Evolutionary conservation across 2,329 filamentous ascomycete species (phyloP).

Genomic region (Cladophialophora exuberans): DNA sequence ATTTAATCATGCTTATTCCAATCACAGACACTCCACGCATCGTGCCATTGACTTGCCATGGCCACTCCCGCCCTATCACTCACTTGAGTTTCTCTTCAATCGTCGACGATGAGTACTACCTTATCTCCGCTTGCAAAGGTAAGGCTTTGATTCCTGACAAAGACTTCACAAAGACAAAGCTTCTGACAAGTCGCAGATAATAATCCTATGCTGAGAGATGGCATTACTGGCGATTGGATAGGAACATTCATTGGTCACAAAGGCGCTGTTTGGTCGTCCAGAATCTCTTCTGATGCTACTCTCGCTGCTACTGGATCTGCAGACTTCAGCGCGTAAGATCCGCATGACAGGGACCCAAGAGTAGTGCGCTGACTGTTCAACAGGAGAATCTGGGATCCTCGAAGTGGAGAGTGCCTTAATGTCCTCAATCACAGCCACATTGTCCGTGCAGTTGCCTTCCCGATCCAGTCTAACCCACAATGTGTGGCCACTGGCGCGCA

Average conservation of each 20-base stretch:
- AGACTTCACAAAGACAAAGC: no score
- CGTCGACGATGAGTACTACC: constrained; percentile 82
- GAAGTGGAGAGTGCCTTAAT: constrained; percentile 85
- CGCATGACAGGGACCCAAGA: not conserved
- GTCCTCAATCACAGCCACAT: constrained; percentile 93
- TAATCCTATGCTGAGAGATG: constrained; percentile 97
- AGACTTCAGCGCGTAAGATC: constrained; percentile 85
- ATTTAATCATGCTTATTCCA: not conserved
- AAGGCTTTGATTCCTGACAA: constrained; percentile 8
- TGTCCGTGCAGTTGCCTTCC: constrained; percentile 89
- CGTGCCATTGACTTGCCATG: constrained; percentile 90
- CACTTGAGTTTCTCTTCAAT: constrained; percentile 88
- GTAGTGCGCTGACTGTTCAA: constrained; percentile 10
- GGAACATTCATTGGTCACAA: constrained; percentile 98
- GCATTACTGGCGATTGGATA: constrained; percentile 95
- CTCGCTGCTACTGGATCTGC: constrained; percentile 92
- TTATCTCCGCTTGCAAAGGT: constrained; percentile 94
- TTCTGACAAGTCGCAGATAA: constrained; percentile 67
- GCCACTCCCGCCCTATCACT: constrained; percentile 88
- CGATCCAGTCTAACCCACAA: constrained; percentile 74
- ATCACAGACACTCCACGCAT: constrained; percentile 56
- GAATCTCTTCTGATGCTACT: constrained; percentile 83
- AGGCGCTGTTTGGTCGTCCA: constrained; percentile 94
- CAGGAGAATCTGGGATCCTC: constrained; percentile 96
- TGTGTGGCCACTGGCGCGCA: constrained; percentile 89